These are phyloP conservation scores for Penicillium italicum DNA, from an alignment of 2,329 filamentous ascomycete genomes.

Conservation along the genomic window DNA sequence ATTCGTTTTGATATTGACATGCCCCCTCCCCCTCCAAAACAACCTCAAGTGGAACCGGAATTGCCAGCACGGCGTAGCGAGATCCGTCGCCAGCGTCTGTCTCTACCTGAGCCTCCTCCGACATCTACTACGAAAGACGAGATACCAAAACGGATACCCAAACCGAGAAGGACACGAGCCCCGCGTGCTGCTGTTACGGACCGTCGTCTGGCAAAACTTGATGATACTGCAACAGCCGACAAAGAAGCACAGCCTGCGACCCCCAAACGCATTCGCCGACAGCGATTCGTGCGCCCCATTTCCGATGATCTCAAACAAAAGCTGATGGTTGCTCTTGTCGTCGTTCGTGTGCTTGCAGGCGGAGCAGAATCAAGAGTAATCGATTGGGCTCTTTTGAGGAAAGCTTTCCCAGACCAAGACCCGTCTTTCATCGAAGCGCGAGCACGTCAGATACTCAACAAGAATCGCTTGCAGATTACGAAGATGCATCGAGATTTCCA, in stretches of 20 bases:
- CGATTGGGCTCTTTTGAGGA: conserved; percentile 46
- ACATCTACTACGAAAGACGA: neutral
- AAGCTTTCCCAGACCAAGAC: conserved; percentile 42
- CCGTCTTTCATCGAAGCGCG: conserved; percentile 36
- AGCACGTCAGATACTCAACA: conserved; percentile 38
- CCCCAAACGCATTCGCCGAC: conserved; percentile 23
- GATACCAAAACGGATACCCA: neutral
- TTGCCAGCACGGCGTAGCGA: conserved; percentile 6
- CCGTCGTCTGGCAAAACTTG: conserved; percentile 30
- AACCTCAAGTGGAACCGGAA: neutral
- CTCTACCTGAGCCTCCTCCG: neutral
- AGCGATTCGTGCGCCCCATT: conserved; percentile 23
- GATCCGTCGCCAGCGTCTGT: neutral
- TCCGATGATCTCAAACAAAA: conserved; percentile 31
- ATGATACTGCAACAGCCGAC: conserved; percentile 15
- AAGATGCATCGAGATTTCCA: conserved; percentile 49
- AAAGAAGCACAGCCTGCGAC: conserved; percentile 7
- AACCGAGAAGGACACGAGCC: neutral
- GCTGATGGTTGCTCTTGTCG: conserved; percentile 43
- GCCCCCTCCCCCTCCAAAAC: neutral
- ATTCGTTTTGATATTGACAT: conserved; percentile 34
- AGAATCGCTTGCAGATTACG: conserved; percentile 39
- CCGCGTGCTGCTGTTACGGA: conserved; percentile 1
- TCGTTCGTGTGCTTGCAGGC: conserved; percentile 45
- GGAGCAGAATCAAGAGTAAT: conserved; percentile 42